A percentile compares a stretch with the other conserved stretches of the same genome.
phyloP scores from a whole-genome alignment of 192 early-diverging fungal species.

The Dissophora globulifera region DNA sequence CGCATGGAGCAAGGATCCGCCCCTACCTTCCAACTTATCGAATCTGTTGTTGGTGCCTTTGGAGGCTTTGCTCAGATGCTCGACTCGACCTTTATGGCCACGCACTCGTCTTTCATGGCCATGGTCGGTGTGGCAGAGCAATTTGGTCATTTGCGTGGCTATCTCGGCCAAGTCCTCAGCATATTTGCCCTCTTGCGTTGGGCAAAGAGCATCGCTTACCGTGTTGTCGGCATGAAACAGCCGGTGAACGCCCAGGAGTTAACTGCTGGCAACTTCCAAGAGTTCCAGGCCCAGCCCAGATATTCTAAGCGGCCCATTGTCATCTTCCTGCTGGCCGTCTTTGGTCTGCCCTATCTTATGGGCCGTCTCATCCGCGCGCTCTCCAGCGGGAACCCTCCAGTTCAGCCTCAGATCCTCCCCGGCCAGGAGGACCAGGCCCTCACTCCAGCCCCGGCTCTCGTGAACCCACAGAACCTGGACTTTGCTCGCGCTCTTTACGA shows the following conservation, averaged over 20 bases:
- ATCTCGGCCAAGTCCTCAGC: constrained; percentile 86
- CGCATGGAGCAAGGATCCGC: constrained; percentile 91
- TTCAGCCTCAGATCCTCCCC: constrained; percentile 52
- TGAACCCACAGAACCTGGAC: constrained; percentile 72
- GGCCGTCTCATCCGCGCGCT: constrained; percentile 86
- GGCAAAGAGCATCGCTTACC: constrained; percentile 72
- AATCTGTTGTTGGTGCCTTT: constrained; percentile 94
- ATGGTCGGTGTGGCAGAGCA: constrained; percentile 99
- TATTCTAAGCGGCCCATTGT: constrained; percentile 75
- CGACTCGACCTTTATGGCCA: constrained; percentile 97
- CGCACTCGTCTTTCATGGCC: constrained; percentile 92
- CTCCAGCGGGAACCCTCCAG: constrained; percentile 55
- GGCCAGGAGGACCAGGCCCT: constrained; percentile 36
- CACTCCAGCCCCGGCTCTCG: constrained; percentile 14
- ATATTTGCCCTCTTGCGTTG: constrained; percentile 80
- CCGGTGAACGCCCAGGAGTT: constrained; percentile 80
- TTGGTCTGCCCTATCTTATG: constrained; percentile 95
- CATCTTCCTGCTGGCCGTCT: constrained; percentile 84
- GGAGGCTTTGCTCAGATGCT: constrained; percentile 98
- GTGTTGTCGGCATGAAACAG: constrained; percentile 70
- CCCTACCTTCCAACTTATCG: constrained; percentile 92
- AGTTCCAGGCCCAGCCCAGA: constrained; percentile 71
- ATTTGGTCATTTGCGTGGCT: constrained; percentile 88
- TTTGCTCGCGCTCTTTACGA: constrained; percentile 93
- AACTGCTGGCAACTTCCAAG: constrained; percentile 76